Base-by-base conservation (phyloP, 2,329 filamentous ascomycete genomes). In the Penicillium expansum region DNA sequence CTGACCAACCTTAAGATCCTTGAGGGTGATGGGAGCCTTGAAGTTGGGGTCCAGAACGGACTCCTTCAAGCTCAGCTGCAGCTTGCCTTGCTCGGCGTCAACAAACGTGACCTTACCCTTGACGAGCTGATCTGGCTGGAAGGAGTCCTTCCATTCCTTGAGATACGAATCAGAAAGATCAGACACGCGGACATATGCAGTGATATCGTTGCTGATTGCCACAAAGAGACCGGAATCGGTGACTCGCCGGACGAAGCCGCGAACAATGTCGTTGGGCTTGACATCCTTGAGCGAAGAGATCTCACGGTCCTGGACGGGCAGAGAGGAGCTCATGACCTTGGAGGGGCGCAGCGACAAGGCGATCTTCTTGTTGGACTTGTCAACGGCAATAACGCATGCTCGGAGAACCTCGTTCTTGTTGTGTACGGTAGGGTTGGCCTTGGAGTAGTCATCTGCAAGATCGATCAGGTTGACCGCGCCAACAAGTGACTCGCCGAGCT, bases 91-190 rank as follows among this genome's bases (percentile, higher is more conserved):
- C 37, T 82, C 80, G 6, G 80, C 68, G 65, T 97, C 89, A 27
- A 92, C 83, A 3, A 86, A 80, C 45, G 89, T 84, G 58, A 99
- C 82, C 62, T 93, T 91, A 50, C 92, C 94, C 74, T 89, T 91
- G 52, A 99, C 91, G 6, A 99, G 82, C 74, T 97, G 92, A 67
- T 96, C 91, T 47, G 93, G 79, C 67, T 94, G 87, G 76, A 93
- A 97, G 43, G 87, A 81, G 35, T 90, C 85, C 77, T 96, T 95
- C 94, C 94, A 99, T 59, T 97, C 91, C 75, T 97, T 97, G 67
- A 99, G 78, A 72, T 87, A 99, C 8, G 85, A 83, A 71, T 99
- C 94, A 0, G 92, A 96, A 14, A 99, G 82, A 71, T 97, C 92
- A 10, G 89, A 85, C 52, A 97, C 88, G 64, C 90, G 88, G 47